phyloP scores from a whole-genome alignment of 768 basidiomycete genomes.

The Psilocybe cubensis region DNA sequence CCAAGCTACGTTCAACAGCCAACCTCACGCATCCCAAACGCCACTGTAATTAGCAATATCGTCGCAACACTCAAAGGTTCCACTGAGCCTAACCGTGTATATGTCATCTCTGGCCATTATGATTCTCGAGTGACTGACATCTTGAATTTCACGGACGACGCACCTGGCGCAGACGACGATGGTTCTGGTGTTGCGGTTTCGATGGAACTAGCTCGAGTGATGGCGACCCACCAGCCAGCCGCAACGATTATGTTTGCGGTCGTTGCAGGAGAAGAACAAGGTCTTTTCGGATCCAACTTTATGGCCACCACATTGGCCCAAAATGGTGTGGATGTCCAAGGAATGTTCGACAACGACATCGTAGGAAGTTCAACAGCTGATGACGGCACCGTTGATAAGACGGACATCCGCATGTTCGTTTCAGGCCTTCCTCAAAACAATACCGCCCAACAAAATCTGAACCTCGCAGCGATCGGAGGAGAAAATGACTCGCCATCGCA shows the following conservation, averaged over 20 bases:
- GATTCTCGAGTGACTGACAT: conserved; percentile 48
- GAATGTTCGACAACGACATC: conserved; percentile 62
- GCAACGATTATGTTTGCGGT: conserved; percentile 58
- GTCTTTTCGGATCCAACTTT: conserved; percentile 49
- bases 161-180: conserved; percentile 59
- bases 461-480: conserved; percentile 44
- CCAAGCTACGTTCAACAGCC: conserved; percentile 48
- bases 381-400: conserved; percentile 47
- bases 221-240: conserved; percentile 48
- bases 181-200: conserved; percentile 58
- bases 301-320: conserved; percentile 46
- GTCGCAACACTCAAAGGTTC: conserved; percentile 52
- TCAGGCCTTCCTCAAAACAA: conserved; percentile 53
- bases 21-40: conserved; percentile 35
- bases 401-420: conserved; percentile 54
- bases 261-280: conserved; percentile 58
- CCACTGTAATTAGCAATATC: conserved; percentile 55
- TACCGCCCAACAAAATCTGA: conserved; percentile 35
- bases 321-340: conserved; percentile 53
- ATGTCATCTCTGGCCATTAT: conserved; percentile 59
- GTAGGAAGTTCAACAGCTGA: conserved; percentile 55
- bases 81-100: conserved; percentile 51
- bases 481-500: conserved; percentile 59
- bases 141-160: conserved; percentile 45
- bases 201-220: conserved; percentile 54